Percentiles rank a stretch among this genome's conserved stretches.
Conservation (phyloP, 2,329 filamentous ascomycete species). For the Sclerotinia glacialis region DNA sequence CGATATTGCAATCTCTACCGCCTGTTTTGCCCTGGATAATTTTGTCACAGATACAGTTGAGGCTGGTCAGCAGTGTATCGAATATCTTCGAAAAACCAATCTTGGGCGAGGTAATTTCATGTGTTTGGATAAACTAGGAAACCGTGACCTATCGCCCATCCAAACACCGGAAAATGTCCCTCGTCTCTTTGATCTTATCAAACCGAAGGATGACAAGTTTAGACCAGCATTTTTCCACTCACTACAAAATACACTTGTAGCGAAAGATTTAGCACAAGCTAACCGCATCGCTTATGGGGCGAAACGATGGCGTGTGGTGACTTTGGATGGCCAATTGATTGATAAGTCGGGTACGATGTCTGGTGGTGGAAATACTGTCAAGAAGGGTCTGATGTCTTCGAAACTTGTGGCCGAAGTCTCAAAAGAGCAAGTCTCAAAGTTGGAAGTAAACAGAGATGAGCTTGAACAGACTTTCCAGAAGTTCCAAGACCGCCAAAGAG, state of each 20-base stretch:
- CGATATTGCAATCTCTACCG: constrained; percentile 97
- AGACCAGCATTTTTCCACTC: constrained; percentile 91
- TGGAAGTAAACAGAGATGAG: constrained; percentile 81
- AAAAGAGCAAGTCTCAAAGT: constrained; percentile 82
- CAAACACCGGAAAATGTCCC: constrained; percentile 90
- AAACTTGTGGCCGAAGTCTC: constrained; percentile 85
- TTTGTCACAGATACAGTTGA: constrained; percentile 97
- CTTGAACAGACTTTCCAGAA: constrained; percentile 79
- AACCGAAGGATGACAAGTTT: constrained; percentile 83
- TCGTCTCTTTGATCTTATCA: constrained; percentile 88
- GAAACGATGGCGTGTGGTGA: constrained; percentile 93
- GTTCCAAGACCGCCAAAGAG: constrained; percentile 80
- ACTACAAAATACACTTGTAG: constrained; percentile 91
- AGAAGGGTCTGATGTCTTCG: constrained; percentile 93
- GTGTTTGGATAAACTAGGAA: constrained; percentile 80
- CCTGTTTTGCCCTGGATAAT: constrained; percentile 86
- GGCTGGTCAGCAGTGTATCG: constrained; percentile 95
- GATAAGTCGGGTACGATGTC: constrained; percentile 99
- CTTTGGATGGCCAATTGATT: constrained; percentile 89
- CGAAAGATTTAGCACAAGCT: constrained; percentile 87
- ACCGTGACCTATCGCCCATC: constrained; percentile 73
- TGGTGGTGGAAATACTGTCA: constrained; percentile 86
- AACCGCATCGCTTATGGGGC: constrained; percentile 96
- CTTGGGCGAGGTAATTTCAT: constrained; percentile 97
- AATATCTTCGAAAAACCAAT: constrained; percentile 95